Evolutionary conservation across 768 basidiomycete species (phyloP).

Genomic region (Aureoboletus auriporus): DNA sequence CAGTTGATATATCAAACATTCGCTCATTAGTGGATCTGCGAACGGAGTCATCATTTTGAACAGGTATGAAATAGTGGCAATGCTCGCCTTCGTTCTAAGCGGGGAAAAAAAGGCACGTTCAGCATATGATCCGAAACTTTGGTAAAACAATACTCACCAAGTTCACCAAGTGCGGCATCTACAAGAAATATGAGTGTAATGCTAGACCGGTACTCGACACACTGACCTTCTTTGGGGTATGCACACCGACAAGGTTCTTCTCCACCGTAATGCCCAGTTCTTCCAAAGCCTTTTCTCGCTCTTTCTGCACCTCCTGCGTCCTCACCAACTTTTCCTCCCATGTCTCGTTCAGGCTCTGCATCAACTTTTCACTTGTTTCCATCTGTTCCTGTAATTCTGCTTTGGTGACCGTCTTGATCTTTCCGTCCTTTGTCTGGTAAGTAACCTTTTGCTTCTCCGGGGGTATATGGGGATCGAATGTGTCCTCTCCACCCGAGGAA

Average conservation of each 20-base stretch:
- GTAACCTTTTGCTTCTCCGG: constrained; percentile 95
- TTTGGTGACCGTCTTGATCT: constrained; percentile 93
- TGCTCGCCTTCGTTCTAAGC: constrained; percentile 66
- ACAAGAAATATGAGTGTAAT: constrained; percentile 11
- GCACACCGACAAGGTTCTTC: constrained; percentile 93
- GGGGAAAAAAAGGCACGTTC: constrained; percentile 9
- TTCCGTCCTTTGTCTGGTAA: constrained; percentile 89
- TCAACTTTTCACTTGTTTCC: constrained; percentile 90
- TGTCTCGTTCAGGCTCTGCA: constrained; percentile 90
- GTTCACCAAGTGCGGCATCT: constrained; percentile 95
- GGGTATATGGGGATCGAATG: constrained; percentile 84
- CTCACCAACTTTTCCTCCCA: constrained; percentile 93
- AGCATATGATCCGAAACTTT: constrained; percentile 2
- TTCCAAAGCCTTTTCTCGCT: constrained; percentile 95
- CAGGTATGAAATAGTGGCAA: not conserved
- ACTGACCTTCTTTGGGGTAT: constrained; percentile 89
- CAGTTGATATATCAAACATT: constrained; percentile 90
- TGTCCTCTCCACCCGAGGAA: constrained; percentile 62
- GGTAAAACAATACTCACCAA: constrained; percentile 53
- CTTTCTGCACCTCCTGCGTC: constrained; percentile 93
- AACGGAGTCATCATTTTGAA: constrained; percentile 8
- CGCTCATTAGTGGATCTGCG: constrained; percentile 92
- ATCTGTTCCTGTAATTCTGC: constrained; percentile 97
- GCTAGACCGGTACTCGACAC: constrained; percentile 2
- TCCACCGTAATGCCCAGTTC: constrained; percentile 97